These are phyloP conservation scores for Nicotiana undulata DNA, from an alignment of 257 asterid species.

Conservation along the genomic window DNA sequence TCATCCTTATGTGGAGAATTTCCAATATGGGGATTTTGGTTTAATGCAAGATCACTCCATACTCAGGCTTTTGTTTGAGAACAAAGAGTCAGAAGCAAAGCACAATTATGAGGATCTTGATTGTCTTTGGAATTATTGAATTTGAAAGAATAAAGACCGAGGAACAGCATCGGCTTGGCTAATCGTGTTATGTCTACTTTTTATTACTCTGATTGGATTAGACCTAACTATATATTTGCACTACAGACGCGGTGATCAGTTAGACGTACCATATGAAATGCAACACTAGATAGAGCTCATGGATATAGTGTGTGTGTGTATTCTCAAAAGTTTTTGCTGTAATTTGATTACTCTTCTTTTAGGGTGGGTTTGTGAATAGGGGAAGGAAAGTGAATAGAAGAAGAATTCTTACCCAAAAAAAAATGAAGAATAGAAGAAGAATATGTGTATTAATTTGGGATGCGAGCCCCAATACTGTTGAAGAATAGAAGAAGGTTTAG, in stretches of 20 bases:
- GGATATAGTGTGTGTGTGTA: background rate
- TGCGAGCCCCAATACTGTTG: background rate
- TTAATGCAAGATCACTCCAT: conserved; percentile 41
- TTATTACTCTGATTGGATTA: too few species aligned
- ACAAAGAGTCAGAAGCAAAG: conserved; percentile 8
- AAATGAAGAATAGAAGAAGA: background rate
- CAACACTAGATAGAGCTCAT: too few species aligned
- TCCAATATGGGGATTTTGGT: conserved; percentile 14
- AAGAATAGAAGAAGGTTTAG: too few species aligned
- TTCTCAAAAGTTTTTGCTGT: background rate
- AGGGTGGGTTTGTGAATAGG: background rate
- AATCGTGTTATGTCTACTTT: too few species aligned
- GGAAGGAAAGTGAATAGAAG: background rate
- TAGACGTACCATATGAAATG: too few species aligned
- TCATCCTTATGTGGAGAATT: conserved; percentile 8
- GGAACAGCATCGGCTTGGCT: too few species aligned
- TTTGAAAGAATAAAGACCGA: background rate
- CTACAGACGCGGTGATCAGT: too few species aligned
- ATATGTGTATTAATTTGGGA: background rate
- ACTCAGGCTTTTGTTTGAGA: conserved; percentile 29
- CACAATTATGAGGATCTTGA: conserved; percentile 23
- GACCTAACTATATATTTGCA: too few species aligned
- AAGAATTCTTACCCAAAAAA: background rate
- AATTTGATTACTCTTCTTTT: background rate
- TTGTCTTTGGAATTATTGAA: conserved; percentile 36